Evolutionary conservation across 441 rosid species (phyloP).

Genomic region (Bruguiera hainesii): DNA sequence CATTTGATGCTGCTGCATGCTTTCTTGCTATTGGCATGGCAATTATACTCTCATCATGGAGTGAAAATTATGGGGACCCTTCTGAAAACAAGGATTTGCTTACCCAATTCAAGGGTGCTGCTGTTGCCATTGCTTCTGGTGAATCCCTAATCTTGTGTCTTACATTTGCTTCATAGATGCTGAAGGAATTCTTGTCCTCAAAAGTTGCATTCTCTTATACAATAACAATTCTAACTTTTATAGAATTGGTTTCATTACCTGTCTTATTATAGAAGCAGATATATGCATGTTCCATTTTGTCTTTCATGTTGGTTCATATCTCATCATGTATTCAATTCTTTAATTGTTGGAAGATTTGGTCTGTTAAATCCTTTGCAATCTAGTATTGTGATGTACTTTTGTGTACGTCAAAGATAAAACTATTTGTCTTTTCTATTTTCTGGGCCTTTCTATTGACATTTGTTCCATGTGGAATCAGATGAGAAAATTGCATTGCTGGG

Average conservation of each 20-base stretch:
- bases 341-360: not conserved
- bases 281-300: not conserved
- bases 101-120: slow-evolving; percentile 89
- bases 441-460: slow-evolving; percentile 1
- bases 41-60: slow-evolving; percentile 79
- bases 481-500: slow-evolving; percentile 97
- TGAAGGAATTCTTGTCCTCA: not conserved
- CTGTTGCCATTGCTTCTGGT: slow-evolving; percentile 96
- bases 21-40: slow-evolving; percentile 96
- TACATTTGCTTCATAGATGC: not conserved
- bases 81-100: slow-evolving; percentile 89
- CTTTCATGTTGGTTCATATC: not conserved
- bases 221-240: not conserved
- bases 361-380: not conserved
- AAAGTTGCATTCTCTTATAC: not conserved
- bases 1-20: slow-evolving; percentile 98
- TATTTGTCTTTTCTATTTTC: not conserved
- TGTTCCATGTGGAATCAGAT: slow-evolving; percentile 40
- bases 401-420: not conserved
- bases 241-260: not conserved
- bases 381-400: not conserved
- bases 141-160: slow-evolving; percentile 1
- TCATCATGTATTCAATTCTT: too few relatives aligned
- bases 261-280: not conserved
- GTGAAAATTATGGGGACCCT: slow-evolving; percentile 88